A percentile compares a stretch with the other conserved stretches of the same genome.
Evolutionary conservation across 2,329 filamentous ascomycete species (phyloP).

Genomic region (Hypomyces rosellus): DNA sequence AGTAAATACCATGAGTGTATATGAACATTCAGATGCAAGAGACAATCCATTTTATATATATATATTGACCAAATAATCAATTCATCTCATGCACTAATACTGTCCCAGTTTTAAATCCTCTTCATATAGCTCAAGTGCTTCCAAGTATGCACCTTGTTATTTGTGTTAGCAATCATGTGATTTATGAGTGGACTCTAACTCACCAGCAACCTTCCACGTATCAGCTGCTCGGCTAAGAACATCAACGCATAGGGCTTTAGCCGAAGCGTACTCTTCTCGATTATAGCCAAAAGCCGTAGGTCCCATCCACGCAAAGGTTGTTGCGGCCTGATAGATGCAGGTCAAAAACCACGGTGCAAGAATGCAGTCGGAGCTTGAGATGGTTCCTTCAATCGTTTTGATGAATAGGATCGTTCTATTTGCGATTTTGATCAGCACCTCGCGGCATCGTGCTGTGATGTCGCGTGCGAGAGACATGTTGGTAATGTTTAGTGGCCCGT

Average conservation of each 20-base stretch:
- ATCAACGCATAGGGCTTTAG: neutral
- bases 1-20: too few relatives aligned
- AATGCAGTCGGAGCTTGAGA: neutral
- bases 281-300: neutral
- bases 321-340: slow-evolving; percentile 6
- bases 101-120: slow-evolving; percentile 1
- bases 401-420: slow-evolving; percentile 3
- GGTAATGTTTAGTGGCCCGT: slow-evolving; percentile 1
- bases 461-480: slow-evolving; percentile 6
- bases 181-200: neutral
- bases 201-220: slow-evolving; percentile 9
- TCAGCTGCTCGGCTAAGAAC: slow-evolving; percentile 4
- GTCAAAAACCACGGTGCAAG: slow-evolving; percentile 10
- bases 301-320: slow-evolving; percentile 4
- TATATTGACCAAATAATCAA: too few relatives aligned
- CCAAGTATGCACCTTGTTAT: slow-evolving; percentile 5
- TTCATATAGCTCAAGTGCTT: slow-evolving; percentile 4
- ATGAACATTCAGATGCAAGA: too few relatives aligned
- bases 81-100: neutral
- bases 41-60: too few relatives aligned
- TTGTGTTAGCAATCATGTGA: accelerated
- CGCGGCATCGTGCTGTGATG: slow-evolving; percentile 4
- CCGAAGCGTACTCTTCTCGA: neutral
- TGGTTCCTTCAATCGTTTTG: neutral
- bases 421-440: slow-evolving; percentile 1